These are phyloP conservation scores for Leersia perrieri DNA, from an alignment of 176 grass and related monocot species.

Conservation along the genomic window DNA sequence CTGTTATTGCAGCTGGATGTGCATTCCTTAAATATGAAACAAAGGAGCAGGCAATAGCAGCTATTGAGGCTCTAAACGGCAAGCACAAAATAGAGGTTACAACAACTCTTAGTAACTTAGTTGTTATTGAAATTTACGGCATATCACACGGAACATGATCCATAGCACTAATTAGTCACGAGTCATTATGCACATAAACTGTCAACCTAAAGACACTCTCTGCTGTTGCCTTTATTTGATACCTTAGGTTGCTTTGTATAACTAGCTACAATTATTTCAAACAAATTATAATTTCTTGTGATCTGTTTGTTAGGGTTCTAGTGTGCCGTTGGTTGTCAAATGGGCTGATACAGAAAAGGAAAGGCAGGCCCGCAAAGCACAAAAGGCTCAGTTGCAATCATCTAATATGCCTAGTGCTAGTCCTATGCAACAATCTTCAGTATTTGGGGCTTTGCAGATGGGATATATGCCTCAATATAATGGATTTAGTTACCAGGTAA, in stretches of 20 bases:
- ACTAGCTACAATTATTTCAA: background rate
- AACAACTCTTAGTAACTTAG: background rate
- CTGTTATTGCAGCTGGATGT: slow-evolving; percentile 65
- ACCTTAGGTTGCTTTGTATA: slow-evolving; percentile 9
- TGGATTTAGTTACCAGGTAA: slow-evolving; percentile 92
- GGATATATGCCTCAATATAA: slow-evolving; percentile 95
- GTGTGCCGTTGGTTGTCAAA: slow-evolving; percentile 97
- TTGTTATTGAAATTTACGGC: background rate
- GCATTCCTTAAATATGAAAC: slow-evolving; percentile 97
- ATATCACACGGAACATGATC: background rate
- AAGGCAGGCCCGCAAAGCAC: slow-evolving; percentile 92
- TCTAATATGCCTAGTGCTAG: slow-evolving; percentile 53
- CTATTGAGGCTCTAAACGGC: slow-evolving; percentile 74
- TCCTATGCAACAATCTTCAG: slow-evolving; percentile 76
- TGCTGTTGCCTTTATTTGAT: slow-evolving; percentile 16
- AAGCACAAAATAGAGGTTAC: slow-evolving; percentile 61
- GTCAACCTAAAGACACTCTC: background rate
- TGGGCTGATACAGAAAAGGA: slow-evolving; percentile 99
- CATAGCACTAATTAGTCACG: background rate
- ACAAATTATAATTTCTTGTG: slow-evolving; percentile 8
- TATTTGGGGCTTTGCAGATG: slow-evolving; percentile 89
- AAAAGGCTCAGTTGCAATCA: slow-evolving; percentile 78
- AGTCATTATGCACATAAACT: background rate
- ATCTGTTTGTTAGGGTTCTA: slow-evolving; percentile 71
- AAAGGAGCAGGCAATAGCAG: slow-evolving; percentile 92